Conservation (phyloP, 2,329 filamentous ascomycete species). For the Cytospora mali region DNA sequence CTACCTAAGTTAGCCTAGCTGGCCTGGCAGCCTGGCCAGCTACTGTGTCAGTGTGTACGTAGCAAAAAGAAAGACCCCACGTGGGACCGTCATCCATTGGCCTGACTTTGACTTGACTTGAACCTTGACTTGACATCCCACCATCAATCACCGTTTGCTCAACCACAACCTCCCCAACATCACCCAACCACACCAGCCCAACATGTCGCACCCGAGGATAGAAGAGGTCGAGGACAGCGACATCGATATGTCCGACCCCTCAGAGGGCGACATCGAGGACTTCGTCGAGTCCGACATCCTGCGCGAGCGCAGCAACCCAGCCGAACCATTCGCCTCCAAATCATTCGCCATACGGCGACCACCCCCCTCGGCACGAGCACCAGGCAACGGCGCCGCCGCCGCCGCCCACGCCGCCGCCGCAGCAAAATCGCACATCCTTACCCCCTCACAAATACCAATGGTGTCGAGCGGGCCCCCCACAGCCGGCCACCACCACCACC, state of each 20-base stretch:
- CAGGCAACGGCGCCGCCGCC: slow-evolving; percentile 6
- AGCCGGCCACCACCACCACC: slow-evolving; percentile 32
- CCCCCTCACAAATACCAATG: slow-evolving; percentile 43
- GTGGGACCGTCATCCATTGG: slow-evolving; percentile 8
- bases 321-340: background rate
- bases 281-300: slow-evolving; percentile 61
- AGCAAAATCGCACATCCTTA: slow-evolving; percentile 35
- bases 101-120: background rate
- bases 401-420: slow-evolving; percentile 20
- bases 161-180: background rate
- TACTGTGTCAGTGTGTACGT: background rate
- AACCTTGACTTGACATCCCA: background rate
- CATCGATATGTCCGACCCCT: slow-evolving; percentile 75
- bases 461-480: slow-evolving; percentile 39
- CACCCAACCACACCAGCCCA: slow-evolving; percentile 27
- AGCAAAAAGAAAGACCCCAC: slow-evolving; percentile 19
- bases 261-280: slow-evolving; percentile 79
- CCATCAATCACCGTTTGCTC: background rate
- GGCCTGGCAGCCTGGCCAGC: background rate
- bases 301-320: slow-evolving; percentile 42
- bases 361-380: slow-evolving; percentile 22
- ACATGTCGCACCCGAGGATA: slow-evolving; percentile 83
- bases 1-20: background rate
- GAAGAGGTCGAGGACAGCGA: slow-evolving; percentile 91
- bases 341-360: background rate